A percentile compares a stretch with the other conserved stretches of the same genome.
Conservation (phyloP, 2,329 filamentous ascomycete genomes). For the Ascochyta clinopodiicola region DNA sequence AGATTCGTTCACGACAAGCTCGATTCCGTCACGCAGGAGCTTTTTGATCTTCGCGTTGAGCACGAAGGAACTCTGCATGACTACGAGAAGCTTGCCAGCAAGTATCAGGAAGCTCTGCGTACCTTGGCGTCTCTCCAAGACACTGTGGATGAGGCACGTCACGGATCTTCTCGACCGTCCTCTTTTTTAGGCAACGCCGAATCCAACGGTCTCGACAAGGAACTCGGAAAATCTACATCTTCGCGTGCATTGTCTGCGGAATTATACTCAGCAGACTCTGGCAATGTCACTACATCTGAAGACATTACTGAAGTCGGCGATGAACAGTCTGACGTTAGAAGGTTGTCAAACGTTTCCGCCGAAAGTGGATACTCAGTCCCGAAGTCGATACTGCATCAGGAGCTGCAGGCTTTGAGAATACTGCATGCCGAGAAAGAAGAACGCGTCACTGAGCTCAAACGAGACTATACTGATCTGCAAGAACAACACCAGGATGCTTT, state of each 20-base stretch:
- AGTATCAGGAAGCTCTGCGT: conserved; percentile 88
- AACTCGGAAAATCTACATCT: conserved; percentile 73
- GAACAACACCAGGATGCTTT: conserved; percentile 81
- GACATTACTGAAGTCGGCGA: conserved; percentile 63
- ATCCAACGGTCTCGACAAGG: conserved; percentile 70
- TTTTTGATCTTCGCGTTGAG: conserved; percentile 87
- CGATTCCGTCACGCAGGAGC: conserved; percentile 87
- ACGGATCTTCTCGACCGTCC: conserved; percentile 66
- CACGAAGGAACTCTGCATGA: conserved; percentile 85
- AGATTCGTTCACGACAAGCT: conserved; percentile 91
- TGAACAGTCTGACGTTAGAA: conserved; percentile 62
- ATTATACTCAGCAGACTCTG: conserved; percentile 82
- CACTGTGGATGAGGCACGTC: conserved; percentile 77
- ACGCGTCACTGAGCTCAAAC: conserved; percentile 73
- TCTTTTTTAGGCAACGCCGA: conserved; percentile 86
- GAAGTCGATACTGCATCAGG: conserved; percentile 51
- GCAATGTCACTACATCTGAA: conserved; percentile 39
- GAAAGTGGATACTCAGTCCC: conserved; percentile 22
- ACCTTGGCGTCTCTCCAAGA: conserved; percentile 86
- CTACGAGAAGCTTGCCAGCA: conserved; percentile 79
- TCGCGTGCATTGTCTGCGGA: conserved; percentile 94
- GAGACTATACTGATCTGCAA: conserved; percentile 84
- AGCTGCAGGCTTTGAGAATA: conserved; percentile 74
- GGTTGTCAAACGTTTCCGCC: conserved; percentile 29
- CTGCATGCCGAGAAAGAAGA: conserved; percentile 79